phyloP scores from a whole-genome alignment of 2,329 filamentous ascomycete species.

The Aspergillus luchuensis region DNA sequence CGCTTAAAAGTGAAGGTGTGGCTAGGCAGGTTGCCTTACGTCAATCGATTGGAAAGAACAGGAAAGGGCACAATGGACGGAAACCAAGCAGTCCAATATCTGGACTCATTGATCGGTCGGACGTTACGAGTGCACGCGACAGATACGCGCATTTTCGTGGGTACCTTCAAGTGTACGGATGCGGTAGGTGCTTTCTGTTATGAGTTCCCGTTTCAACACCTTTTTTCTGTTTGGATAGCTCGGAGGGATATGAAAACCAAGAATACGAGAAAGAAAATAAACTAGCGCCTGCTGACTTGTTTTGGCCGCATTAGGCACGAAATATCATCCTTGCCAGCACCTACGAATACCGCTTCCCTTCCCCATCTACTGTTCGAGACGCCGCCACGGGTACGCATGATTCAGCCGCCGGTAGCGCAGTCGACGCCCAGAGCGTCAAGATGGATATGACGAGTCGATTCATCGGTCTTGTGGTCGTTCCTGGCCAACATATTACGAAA shows the following conservation, averaged over 20 bases:
- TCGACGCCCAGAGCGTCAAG: conserved; percentile 46
- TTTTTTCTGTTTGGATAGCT: conserved; percentile 4
- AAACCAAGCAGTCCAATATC: conserved; percentile 39
- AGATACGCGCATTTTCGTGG: conserved; percentile 85
- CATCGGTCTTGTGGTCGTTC: conserved; percentile 86
- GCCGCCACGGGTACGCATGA: conserved; percentile 39
- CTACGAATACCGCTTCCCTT: conserved; percentile 84
- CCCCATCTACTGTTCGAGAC: conserved; percentile 50
- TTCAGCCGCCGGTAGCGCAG: conserved; percentile 22
- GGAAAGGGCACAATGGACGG: conserved; percentile 36
- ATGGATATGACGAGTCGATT: conserved; percentile 81
- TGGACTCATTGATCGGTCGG: conserved; percentile 70
- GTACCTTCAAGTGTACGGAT: conserved; percentile 93
- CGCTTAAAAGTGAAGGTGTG: neutral
- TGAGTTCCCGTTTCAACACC: neutral
- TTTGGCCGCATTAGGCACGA: conserved; percentile 61
- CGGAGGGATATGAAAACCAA: conserved; percentile 7
- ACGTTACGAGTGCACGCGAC: conserved; percentile 76
- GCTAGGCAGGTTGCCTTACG: neutral
- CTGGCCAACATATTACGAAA: conserved; percentile 79
- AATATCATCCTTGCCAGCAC: conserved; percentile 86
- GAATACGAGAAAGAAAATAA: conserved; percentile 4
- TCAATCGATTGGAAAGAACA: conserved; percentile 17
- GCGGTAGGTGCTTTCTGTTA: conserved; percentile 58
- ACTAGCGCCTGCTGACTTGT: conserved; percentile 20